Conservation (phyloP, 1,284 basidiomycete genomes). For the Ganoderma multipileum region DNA sequence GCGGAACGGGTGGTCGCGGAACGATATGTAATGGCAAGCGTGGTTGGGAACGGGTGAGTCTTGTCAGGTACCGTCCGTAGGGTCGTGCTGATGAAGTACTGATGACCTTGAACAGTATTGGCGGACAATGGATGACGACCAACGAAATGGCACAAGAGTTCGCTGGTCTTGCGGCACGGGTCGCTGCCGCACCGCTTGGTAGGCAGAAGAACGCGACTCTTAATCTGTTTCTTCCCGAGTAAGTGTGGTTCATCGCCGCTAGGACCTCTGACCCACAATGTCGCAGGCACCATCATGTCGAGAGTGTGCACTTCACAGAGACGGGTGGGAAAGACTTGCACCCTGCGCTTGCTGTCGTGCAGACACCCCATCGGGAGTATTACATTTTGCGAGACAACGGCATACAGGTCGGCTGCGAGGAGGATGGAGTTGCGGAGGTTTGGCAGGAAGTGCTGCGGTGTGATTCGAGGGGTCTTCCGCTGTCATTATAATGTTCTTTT, state of each 20-base stretch:
- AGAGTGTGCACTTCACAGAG: slow-evolving; percentile 70
- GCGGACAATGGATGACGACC: slow-evolving; percentile 69
- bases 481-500: neutral
- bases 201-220: slow-evolving; percentile 39
- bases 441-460: slow-evolving; percentile 72
- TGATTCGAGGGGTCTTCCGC: slow-evolving; percentile 32
- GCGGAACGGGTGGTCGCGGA: slow-evolving; percentile 58
- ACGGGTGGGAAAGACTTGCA: slow-evolving; percentile 54
- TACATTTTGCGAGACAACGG: slow-evolving; percentile 74
- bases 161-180: slow-evolving; percentile 50
- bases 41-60: slow-evolving; percentile 68
- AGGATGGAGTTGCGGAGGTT: slow-evolving; percentile 65
- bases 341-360: slow-evolving; percentile 65
- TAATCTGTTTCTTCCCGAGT: slow-evolving; percentile 71
- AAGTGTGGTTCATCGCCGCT: slow-evolving; percentile 30
- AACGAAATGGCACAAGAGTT: slow-evolving; percentile 71
- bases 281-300: slow-evolving; percentile 74
- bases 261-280: neutral
- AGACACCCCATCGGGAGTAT: slow-evolving; percentile 71
- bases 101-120: slow-evolving; percentile 51
- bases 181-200: slow-evolving; percentile 11
- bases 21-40: slow-evolving; percentile 69
- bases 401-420: slow-evolving; percentile 77
- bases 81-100: neutral
- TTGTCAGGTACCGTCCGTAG: slow-evolving; percentile 17